Conservation (phyloP, 441 rosid genomes). For the Erysimum cheiri region DNA sequence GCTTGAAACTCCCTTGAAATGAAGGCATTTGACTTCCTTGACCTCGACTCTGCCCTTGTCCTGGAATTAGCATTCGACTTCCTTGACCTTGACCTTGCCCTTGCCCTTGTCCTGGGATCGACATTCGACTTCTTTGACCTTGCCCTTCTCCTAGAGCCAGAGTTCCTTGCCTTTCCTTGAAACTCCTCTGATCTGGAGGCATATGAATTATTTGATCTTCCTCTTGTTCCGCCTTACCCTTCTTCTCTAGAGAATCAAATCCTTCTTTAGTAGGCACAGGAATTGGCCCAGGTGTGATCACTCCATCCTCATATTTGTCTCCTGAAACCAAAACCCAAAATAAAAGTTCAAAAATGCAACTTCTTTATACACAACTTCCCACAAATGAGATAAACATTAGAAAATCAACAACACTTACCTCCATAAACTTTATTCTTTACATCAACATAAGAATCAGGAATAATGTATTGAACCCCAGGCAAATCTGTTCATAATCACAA, state of each 20-base stretch:
- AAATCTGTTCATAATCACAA: slow-evolving; percentile 52
- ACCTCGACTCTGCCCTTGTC: not conserved
- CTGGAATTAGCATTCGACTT: not conserved
- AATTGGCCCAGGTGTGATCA: slow-evolving; percentile 78
- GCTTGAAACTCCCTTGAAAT: not conserved
- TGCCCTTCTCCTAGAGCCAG: slow-evolving; percentile 39
- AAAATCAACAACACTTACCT: slow-evolving; percentile 52
- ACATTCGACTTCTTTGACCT: slow-evolving; percentile 5
- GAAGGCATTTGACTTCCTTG: not conserved
- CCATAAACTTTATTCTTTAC: slow-evolving; percentile 84
- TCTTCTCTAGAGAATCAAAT: slow-evolving; percentile 53
- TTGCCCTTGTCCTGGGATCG: slow-evolving; percentile 13
- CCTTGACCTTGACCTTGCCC: slow-evolving; percentile 15
- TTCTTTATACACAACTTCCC: not conserved
- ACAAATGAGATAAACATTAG: not conserved
- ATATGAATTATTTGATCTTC: not conserved
- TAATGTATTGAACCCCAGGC: slow-evolving; percentile 77
- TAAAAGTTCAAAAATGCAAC: slow-evolving; percentile 3
- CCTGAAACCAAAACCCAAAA: slow-evolving; percentile 48
- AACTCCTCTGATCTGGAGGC: slow-evolving; percentile 20
- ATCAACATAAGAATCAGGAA: slow-evolving; percentile 93
- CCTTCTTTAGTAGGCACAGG: slow-evolving; percentile 62
- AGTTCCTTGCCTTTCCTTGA: slow-evolving; percentile 7
- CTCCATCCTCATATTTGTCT: slow-evolving; percentile 85
- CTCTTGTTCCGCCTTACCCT: slow-evolving; percentile 7